Evolutionary conservation across 75 land plant genomes (phyloP).

Genomic region (Cupressus sempervirens): DNA sequence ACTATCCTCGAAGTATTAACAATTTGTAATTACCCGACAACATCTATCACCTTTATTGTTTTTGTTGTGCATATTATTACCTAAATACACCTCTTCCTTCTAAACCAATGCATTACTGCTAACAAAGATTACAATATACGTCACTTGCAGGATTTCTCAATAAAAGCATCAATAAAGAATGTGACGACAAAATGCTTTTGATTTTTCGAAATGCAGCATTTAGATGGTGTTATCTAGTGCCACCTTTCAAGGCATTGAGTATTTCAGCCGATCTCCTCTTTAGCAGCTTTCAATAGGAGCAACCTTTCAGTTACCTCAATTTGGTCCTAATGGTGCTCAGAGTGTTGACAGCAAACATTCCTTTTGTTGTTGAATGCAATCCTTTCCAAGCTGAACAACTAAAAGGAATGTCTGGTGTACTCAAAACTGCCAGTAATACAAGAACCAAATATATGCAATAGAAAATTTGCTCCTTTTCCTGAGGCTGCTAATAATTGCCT

Average conservation of each 20-base stretch:
- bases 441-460: no score
- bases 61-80: no score
- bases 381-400: neutral
- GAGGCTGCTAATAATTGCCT: no score
- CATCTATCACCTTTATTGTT: neutral
- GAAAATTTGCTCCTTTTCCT: no score
- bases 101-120: neutral
- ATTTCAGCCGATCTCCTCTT: neutral
- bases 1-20: no score
- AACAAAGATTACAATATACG: neutral
- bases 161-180: neutral
- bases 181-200: neutral
- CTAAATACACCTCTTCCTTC: neutral
- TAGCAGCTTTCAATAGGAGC: neutral
- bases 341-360: neutral
- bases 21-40: no score
- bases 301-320: neutral
- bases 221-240: no score
- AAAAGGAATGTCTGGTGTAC: neutral
- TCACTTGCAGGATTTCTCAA: neutral
- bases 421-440: neutral
- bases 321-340: no score
- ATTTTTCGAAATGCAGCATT: neutral
- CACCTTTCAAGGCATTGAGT: neutral
- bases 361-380: neutral